phyloP scores from a whole-genome alignment of 1,284 basidiomycete species.

The Trametes hirsuta region DNA sequence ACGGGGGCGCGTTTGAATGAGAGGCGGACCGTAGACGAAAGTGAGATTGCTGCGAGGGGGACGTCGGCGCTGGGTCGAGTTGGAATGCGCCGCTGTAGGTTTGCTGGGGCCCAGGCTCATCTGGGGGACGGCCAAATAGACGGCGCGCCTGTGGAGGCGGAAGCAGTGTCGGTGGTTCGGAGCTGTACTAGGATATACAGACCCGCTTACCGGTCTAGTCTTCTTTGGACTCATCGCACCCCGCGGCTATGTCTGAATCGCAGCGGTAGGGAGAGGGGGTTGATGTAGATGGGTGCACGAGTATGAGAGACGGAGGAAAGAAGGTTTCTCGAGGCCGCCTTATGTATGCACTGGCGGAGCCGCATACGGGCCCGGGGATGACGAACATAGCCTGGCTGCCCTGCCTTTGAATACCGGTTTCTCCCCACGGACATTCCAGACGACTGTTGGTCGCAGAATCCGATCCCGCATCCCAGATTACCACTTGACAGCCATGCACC shows the following conservation, averaged over 20 bases:
- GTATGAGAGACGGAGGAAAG: not conserved
- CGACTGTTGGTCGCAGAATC: not conserved
- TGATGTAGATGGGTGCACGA: not conserved
- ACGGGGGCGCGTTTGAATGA: not conserved
- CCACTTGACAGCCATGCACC: slow-evolving; percentile 9
- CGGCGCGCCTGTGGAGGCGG: slow-evolving; percentile 18
- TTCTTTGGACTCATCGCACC: slow-evolving; percentile 2
- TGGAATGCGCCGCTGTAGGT: slow-evolving; percentile 18
- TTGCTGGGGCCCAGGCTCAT: slow-evolving; percentile 21
- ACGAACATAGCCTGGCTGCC: slow-evolving; percentile 15
- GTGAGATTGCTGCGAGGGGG: slow-evolving; percentile 7
- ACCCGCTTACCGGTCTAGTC: slow-evolving; percentile 7
- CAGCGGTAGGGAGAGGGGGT: too few relatives aligned
- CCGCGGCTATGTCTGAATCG: not conserved
- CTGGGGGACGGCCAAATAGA: slow-evolving; percentile 20
- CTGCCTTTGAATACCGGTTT: slow-evolving; percentile 2
- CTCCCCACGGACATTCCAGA: slow-evolving; percentile 9
- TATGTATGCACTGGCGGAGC: slow-evolving; percentile 10
- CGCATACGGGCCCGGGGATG: slow-evolving; percentile 13
- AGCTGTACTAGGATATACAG: not conserved
- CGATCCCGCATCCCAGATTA: slow-evolving; percentile 16
- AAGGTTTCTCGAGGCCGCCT: not conserved
- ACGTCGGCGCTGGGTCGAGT: slow-evolving; percentile 1
- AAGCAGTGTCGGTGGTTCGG: not conserved
- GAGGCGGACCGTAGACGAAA: not conserved